Conservation (phyloP, 768 basidiomycete species). For the Gymnopilus dilepis region DNA sequence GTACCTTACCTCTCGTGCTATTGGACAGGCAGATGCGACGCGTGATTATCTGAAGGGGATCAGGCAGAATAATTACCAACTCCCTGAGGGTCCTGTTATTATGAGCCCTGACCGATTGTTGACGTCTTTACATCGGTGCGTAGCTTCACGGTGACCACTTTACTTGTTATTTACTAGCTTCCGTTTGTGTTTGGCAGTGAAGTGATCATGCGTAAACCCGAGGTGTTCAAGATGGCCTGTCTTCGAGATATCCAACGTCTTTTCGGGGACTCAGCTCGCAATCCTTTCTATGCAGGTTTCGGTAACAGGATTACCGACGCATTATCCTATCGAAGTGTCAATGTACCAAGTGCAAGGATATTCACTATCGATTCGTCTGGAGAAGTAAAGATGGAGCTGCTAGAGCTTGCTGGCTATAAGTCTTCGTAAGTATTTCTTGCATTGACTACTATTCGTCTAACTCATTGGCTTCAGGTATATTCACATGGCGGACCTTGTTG, state of each 20-base stretch:
- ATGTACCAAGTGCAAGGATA: constrained; percentile 91
- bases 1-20: constrained; percentile 96
- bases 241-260: constrained; percentile 91
- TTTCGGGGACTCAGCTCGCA: constrained; percentile 73
- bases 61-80: constrained; percentile 92
- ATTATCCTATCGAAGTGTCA: constrained; percentile 95
- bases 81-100: constrained; percentile 98
- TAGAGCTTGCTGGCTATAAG: constrained; percentile 97
- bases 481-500: constrained; percentile 98
- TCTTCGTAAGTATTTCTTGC: constrained; percentile 69
- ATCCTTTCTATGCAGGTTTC: constrained; percentile 96
- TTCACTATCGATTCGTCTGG: constrained; percentile 96
- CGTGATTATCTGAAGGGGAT: constrained; percentile 93
- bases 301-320: constrained; percentile 99
- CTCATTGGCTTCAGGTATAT: constrained; percentile 66
- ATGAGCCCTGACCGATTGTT: constrained; percentile 98
- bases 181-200: constrained; percentile 57
- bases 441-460: neutral
- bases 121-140: constrained; percentile 91
- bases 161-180: neutral
- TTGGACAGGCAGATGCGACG: constrained; percentile 97
- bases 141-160: neutral
- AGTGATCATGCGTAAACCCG: constrained; percentile 98
- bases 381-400: constrained; percentile 95
- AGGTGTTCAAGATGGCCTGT: constrained; percentile 99